Evolutionary conservation across 2,329 filamentous ascomycete species (phyloP).

Genomic region (Neonectria magnoliae): DNA sequence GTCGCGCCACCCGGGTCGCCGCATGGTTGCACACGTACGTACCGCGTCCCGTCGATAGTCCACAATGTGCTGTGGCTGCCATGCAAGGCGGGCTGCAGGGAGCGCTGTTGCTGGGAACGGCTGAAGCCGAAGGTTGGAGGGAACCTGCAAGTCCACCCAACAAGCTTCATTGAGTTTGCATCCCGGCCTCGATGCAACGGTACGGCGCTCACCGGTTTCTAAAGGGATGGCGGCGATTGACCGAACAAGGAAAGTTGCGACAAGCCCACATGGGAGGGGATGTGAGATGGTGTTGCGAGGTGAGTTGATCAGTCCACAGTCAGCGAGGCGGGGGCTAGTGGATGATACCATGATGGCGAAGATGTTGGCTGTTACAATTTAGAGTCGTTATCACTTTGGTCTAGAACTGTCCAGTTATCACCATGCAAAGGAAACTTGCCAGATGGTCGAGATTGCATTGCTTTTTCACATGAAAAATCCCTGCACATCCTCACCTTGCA

Average conservation of each 20-base stretch:
- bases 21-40: constrained; percentile 11
- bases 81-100: constrained; percentile 11
- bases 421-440: neutral
- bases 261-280: neutral
- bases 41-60: constrained; percentile 1
- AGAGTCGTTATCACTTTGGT: neutral
- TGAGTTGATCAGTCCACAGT: neutral
- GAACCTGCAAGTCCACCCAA: constrained; percentile 7
- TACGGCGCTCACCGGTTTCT: neutral
- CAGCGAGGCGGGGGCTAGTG: neutral
- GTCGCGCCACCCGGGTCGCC: constrained; percentile 1
- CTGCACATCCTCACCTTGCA: neutral
- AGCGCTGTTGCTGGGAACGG: constrained; percentile 9
- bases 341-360: constrained; percentile 15
- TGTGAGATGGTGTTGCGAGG: neutral
- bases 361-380: neutral
- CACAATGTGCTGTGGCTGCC: neutral
- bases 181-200: constrained; percentile 5
- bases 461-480: constrained; percentile 15
- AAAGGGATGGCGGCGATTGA: neutral
- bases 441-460: constrained; percentile 9
- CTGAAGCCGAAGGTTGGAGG: constrained; percentile 12
- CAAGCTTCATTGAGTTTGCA: neutral
- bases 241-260: neutral
- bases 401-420: neutral